Evolutionary conservation across 2,329 filamentous ascomycete species (phyloP).

Genomic region (Colletotrichum filicis): DNA sequence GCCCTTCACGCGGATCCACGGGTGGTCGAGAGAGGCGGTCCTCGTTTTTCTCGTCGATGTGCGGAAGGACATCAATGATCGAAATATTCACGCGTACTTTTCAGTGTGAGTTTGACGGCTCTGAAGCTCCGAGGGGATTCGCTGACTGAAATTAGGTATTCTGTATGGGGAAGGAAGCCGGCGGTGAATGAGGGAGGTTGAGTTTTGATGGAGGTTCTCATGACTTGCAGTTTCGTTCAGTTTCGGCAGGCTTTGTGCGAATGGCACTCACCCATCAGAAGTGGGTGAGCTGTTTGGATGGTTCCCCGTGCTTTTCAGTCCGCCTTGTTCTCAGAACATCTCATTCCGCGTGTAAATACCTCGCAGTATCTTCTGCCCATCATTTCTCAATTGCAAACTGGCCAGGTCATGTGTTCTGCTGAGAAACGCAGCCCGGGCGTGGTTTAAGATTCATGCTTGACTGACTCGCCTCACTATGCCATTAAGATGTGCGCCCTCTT

Average conservation of each 20-base stretch:
- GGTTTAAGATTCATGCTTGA: background rate
- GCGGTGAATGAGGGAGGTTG: background rate
- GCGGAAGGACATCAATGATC: conserved; percentile 36
- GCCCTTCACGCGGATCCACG: conserved; percentile 8
- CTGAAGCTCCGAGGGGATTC: background rate
- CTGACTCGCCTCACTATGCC: background rate
- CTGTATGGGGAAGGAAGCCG: background rate
- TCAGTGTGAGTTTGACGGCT: background rate
- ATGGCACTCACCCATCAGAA: background rate
- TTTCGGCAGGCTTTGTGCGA: background rate
- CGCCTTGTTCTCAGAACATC: background rate
- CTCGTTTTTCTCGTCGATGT: conserved; percentile 37
- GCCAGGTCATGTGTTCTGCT: background rate
- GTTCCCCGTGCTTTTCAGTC: too few relatives aligned
- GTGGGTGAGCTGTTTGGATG: background rate
- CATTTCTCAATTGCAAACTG: background rate
- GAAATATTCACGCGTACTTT: conserved; percentile 40
- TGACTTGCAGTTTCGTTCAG: background rate
- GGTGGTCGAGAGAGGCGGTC: conserved; percentile 37
- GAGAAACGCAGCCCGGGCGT: background rate
- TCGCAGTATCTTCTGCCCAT: background rate
- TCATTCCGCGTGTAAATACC: background rate
- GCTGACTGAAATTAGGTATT: background rate
- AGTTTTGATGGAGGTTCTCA: background rate
- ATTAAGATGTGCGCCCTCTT: background rate